These are phyloP conservation scores for Saturnispora dispora DNA, from an alignment of 805 yeast genomes.

Conservation along the genomic window DNA sequence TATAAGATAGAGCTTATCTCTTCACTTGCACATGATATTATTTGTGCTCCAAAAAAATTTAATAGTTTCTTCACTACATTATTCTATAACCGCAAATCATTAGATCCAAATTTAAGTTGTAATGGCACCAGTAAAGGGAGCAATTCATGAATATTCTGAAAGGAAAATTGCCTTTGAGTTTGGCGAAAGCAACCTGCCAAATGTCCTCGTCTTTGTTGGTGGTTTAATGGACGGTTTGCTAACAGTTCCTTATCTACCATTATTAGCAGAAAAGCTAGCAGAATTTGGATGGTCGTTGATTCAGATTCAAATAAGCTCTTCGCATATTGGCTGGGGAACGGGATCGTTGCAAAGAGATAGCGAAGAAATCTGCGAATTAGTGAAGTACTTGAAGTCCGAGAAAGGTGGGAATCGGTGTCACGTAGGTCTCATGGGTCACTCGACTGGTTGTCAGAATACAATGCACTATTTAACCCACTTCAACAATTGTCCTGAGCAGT, in stretches of 20 bases:
- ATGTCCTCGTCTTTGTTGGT: conserved; percentile 60
- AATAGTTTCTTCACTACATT: background rate
- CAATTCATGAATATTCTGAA: conserved; percentile 37
- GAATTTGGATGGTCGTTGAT: conserved; percentile 47
- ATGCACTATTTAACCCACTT: conserved; percentile 46
- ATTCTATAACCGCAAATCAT: too few relatives aligned
- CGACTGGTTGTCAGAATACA: conserved; percentile 79
- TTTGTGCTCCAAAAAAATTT: background rate
- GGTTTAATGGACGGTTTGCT: conserved; percentile 67
- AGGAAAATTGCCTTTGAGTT: conserved; percentile 50
- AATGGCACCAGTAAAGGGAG: conserved; percentile 26
- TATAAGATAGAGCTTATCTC: too few relatives aligned
- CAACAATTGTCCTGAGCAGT: conserved; percentile 10
- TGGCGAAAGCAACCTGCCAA: conserved; percentile 25
- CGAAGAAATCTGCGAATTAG: conserved; percentile 44
- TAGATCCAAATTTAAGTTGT: background rate
- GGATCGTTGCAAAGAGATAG: conserved; percentile 53
- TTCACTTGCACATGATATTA: too few relatives aligned
- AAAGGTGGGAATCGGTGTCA: conserved; percentile 37
- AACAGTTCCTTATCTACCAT: conserved; percentile 55
- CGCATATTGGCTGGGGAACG: conserved; percentile 70
- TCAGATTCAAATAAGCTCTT: conserved; percentile 47
- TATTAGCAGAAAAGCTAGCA: conserved; percentile 37
- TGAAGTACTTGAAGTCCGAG: conserved; percentile 42
- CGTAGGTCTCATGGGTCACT: conserved; percentile 69